Base-by-base conservation (phyloP, 2,329 filamentous ascomycete species). In the Monascus ruber region DNA sequence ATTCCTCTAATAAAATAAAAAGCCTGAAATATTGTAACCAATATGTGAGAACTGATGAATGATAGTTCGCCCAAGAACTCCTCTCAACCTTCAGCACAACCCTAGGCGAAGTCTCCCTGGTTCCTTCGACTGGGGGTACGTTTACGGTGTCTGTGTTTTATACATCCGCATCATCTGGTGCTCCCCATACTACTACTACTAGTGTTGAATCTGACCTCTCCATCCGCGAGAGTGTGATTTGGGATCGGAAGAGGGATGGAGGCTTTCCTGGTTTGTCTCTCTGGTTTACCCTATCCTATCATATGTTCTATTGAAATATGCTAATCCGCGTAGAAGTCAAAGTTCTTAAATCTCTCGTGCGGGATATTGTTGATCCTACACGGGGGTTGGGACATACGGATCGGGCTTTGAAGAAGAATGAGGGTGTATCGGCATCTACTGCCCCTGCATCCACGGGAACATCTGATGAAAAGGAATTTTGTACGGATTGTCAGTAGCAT, bases 51-150 rank as follows among this genome's bases (percentile, higher is more conserved):
- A 33, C 31, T 33, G 6, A 6, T 11, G n/a, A 8, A 24, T 24
- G 7, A 25, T 50, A 94, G 85, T 95, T 83, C 61, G 89, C 82
- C 36, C 91, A 96, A 71, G 91, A 96, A 63, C 79, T 98, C 34
- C 78, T 98, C 31, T 94, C 86, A 1, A 98, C 89, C 1, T 98
- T 98, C 66, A 77, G 77, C 39, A 85, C 79, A 1, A 72, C 77
- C 34, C 74, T 96, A 2, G 88, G 87, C 44, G 89, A 96, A 62
- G 81, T 96, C 6, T 79, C 89, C 10, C 74, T 98, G 5, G 77
- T 93, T 47, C 91, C 91, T 1, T 72, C 79, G 9, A 93, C 85
- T 0, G 87, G 89, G 11, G 89, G 91, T 0, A 70, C 83, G 2
- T 98, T 96, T 55, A 72, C 76, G 24, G 80, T 96, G 8, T 73